phyloP scores from a whole-genome alignment of 805 yeast species.

The Myxozyma udenii region DNA sequence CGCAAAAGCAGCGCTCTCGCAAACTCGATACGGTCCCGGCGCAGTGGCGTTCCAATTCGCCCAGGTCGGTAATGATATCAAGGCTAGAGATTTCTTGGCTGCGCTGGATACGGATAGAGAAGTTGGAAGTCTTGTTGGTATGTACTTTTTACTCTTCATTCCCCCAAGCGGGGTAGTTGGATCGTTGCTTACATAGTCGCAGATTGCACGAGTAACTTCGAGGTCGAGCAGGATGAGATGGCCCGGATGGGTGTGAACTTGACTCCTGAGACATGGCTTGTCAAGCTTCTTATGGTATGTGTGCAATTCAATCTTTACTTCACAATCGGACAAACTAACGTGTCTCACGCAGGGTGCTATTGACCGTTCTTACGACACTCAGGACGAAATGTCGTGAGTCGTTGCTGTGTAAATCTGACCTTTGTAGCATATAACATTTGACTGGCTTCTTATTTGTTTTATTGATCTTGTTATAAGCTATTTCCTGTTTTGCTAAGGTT shows the following conservation, averaged over 20 bases:
- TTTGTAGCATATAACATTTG: no score
- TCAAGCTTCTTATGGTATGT: slow-evolving; percentile 32
- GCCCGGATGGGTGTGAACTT: slow-evolving; percentile 34
- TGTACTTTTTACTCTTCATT: no score
- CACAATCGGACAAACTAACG: background rate
- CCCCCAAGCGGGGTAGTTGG: no score
- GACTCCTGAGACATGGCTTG: slow-evolving; percentile 36
- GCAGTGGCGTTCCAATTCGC: slow-evolving; percentile 38
- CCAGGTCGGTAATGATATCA: slow-evolving; percentile 37
- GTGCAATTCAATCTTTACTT: background rate
- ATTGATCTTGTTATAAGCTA: no score
- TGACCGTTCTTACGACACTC: slow-evolving; percentile 35
- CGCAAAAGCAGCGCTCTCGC: slow-evolving; percentile 30
- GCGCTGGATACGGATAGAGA: slow-evolving; percentile 33
- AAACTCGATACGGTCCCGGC: slow-evolving; percentile 34
- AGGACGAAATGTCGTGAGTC: slow-evolving; percentile 30
- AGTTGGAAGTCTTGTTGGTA: slow-evolving; percentile 34
- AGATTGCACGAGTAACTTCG: slow-evolving; percentile 36
- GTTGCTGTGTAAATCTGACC: background rate
- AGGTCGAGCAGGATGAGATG: slow-evolving; percentile 38
- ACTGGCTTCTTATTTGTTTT: no score
- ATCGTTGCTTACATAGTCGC: no score
- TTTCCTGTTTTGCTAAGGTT: no score
- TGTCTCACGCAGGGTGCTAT: slow-evolving; percentile 17
- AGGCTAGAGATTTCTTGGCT: slow-evolving; percentile 35